Conservation (phyloP, 2,329 filamentous ascomycete species). For the Diaporthe destruens region DNA sequence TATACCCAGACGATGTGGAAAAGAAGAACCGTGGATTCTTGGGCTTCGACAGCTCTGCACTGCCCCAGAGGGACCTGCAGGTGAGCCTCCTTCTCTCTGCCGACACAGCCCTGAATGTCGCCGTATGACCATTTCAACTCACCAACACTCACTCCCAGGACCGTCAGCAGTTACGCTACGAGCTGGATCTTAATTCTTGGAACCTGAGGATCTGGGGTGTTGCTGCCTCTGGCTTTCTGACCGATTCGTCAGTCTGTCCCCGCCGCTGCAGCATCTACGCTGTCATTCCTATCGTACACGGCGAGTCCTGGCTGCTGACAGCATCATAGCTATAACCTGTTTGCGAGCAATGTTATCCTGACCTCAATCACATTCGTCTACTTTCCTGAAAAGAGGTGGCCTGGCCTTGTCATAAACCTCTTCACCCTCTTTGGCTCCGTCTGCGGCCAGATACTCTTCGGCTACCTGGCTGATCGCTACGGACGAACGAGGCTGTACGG, state of each 20-base stretch:
- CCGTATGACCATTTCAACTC: constrained; percentile 35
- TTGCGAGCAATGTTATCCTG: constrained; percentile 67
- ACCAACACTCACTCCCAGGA: constrained; percentile 52
- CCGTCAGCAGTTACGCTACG: constrained; percentile 64
- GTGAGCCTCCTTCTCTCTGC: constrained; percentile 49
- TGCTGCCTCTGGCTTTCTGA: constrained; percentile 66
- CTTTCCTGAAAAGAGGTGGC: constrained; percentile 61
- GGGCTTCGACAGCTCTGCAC: constrained; percentile 63
- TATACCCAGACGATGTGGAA: constrained; percentile 53
- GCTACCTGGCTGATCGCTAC: constrained; percentile 66
- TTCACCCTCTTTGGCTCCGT: constrained; percentile 66
- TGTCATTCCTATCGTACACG: no score
- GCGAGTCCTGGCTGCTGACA: not conserved
- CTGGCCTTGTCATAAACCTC: constrained; percentile 63
- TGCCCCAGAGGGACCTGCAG: constrained; percentile 62
- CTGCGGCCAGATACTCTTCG: constrained; percentile 64
- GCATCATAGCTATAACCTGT: constrained; percentile 62
- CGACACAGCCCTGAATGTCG: constrained; percentile 10
- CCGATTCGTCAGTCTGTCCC: constrained; percentile 60
- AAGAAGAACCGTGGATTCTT: constrained; percentile 63
- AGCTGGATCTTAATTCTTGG: constrained; percentile 67
- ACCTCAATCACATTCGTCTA: constrained; percentile 66
- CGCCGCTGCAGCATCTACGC: not conserved
- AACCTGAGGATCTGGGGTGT: constrained; percentile 68
- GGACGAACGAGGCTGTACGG: constrained; percentile 68